These are phyloP conservation scores for Cyberlindnera japonica DNA, from an alignment of 805 yeast species.

Conservation along the genomic window DNA sequence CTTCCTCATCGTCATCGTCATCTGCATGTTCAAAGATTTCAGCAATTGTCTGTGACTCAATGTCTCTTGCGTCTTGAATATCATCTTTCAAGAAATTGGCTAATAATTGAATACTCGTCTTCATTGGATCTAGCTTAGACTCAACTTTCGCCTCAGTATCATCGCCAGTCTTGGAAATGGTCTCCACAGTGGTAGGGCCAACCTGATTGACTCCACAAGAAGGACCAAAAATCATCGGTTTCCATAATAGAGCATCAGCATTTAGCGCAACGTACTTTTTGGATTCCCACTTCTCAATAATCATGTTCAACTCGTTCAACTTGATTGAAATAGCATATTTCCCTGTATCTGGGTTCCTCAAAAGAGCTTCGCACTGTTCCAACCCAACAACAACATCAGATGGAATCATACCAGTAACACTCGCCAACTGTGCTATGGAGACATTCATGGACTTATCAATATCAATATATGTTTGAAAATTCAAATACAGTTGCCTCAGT, in stretches of 20 bases:
- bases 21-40: slow-evolving; percentile 35
- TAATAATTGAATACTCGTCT: slow-evolving; percentile 49
- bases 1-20: slow-evolving; percentile 21
- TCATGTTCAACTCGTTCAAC: slow-evolving; percentile 36
- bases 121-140: slow-evolving; percentile 31
- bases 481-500: slow-evolving; percentile 18
- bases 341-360: slow-evolving; percentile 41
- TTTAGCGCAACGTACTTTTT: slow-evolving; percentile 53
- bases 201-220: slow-evolving; percentile 73
- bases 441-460: slow-evolving; percentile 23
- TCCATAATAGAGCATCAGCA: slow-evolving; percentile 63
- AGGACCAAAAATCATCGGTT: slow-evolving; percentile 79
- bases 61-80: slow-evolving; percentile 54
- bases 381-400: slow-evolving; percentile 86
- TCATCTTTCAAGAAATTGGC: slow-evolving; percentile 65
- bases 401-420: slow-evolving; percentile 77
- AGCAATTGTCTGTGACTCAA: slow-evolving; percentile 53
- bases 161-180: slow-evolving; percentile 7
- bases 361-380: slow-evolving; percentile 67
- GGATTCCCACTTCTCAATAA: slow-evolving; percentile 47
- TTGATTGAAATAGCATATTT: slow-evolving; percentile 54
- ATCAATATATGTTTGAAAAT: slow-evolving; percentile 5
- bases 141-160: slow-evolving; percentile 12
- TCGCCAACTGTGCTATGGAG: slow-evolving; percentile 60
- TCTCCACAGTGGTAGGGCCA: slow-evolving; percentile 31